Conservation (phyloP, 2,329 filamentous ascomycete species). For the Colletotrichum godetiae region DNA sequence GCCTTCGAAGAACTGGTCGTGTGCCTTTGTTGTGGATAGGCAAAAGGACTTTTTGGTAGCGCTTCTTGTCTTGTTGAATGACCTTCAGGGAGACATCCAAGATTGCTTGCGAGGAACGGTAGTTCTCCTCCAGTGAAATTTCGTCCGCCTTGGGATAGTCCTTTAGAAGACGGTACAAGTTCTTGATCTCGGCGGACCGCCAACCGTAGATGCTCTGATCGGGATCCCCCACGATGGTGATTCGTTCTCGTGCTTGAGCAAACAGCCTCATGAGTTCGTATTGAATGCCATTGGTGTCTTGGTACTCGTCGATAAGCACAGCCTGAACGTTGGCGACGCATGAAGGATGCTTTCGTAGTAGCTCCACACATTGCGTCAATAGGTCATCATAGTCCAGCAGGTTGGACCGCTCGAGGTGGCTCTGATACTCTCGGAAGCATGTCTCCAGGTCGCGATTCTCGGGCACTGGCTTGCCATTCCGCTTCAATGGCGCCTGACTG, state of each 20-base stretch:
- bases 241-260: constrained; percentile 76
- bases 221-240: constrained; percentile 95
- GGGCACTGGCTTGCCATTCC: constrained; percentile 46
- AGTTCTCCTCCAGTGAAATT: constrained; percentile 92
- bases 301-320: constrained; percentile 96
- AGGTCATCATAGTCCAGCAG: constrained; percentile 96
- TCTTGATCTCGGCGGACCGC: constrained; percentile 91
- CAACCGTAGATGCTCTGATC: constrained; percentile 99
- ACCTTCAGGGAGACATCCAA: constrained; percentile 82
- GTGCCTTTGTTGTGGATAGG: constrained; percentile 85
- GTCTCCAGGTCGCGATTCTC: constrained; percentile 71
- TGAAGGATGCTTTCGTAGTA: constrained; percentile 77
- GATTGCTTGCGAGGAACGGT: constrained; percentile 89
- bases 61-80: constrained; percentile 87
- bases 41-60: constrained; percentile 83
- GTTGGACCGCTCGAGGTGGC: constrained; percentile 78
- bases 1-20: constrained; percentile 80
- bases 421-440: constrained; percentile 82
- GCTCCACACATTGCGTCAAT: constrained; percentile 82
- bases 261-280: constrained; percentile 94
- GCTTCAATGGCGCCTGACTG: constrained; percentile 43
- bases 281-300: constrained; percentile 95
- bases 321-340: constrained; percentile 92
- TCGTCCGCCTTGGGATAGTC: constrained; percentile 84
- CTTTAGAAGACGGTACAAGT: constrained; percentile 80